These are phyloP conservation scores for Sedum album DNA, from an alignment of 164 flowering plant genomes.

Conservation along the genomic window DNA sequence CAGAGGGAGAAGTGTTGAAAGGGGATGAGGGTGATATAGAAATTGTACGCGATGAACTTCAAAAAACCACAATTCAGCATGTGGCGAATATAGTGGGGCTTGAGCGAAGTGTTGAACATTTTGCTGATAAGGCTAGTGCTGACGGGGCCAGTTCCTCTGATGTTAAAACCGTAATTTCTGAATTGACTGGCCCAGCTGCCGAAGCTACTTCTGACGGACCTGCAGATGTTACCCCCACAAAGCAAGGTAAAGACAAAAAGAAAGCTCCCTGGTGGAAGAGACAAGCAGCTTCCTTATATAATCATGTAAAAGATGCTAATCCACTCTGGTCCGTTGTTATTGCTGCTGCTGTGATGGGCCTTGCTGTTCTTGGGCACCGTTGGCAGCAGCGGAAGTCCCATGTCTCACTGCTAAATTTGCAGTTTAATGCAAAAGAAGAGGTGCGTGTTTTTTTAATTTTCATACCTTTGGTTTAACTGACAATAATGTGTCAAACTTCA, in stretches of 20 bases:
- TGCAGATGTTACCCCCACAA: constrained; percentile 18
- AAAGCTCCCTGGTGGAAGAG: constrained; percentile 87
- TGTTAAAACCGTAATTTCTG: constrained; percentile 15
- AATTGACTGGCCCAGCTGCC: constrained; percentile 29
- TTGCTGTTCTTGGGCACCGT: constrained; percentile 78
- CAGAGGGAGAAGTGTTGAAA: constrained; percentile 33
- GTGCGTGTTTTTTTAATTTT: constrained; percentile 25
- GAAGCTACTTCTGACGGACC: constrained; percentile 14
- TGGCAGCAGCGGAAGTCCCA: constrained; percentile 93
- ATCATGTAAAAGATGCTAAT: constrained; percentile 77
- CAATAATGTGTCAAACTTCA: too few relatives aligned
- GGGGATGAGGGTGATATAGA: constrained; percentile 33
- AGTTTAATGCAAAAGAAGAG: constrained; percentile 43
- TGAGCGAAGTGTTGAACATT: constrained; percentile 36
- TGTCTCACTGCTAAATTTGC: constrained; percentile 63
- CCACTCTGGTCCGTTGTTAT: constrained; percentile 75
- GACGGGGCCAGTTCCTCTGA: constrained; percentile 25
- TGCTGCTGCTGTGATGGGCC: constrained; percentile 93
- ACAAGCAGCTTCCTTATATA: constrained; percentile 53
- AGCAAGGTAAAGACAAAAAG: constrained; percentile 26
- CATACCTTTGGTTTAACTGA: too few relatives aligned
- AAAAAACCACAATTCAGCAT: constrained; percentile 26
- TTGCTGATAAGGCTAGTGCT: constrained; percentile 28
- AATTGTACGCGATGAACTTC: constrained; percentile 10
- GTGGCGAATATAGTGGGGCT: constrained; percentile 34